These are phyloP conservation scores for Blepharisma undulans DNA, from an alignment of 169 alveolate genomes.

Conservation along the genomic window DNA sequence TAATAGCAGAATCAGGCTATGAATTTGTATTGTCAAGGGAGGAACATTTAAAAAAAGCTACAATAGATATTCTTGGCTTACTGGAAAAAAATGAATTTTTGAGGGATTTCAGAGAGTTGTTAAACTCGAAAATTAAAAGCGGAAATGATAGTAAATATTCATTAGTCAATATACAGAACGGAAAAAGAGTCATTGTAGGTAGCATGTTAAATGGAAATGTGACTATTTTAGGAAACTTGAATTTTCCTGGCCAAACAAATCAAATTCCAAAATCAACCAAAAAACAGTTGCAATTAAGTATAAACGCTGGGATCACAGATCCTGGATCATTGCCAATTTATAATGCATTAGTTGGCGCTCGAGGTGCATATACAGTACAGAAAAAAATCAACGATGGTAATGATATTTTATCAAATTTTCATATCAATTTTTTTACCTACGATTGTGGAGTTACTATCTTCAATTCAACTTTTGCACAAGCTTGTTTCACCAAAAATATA, in stretches of 20 bases:
- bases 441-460: slow-evolving; percentile 34
- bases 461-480: not conserved
- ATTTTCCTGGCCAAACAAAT: not conserved
- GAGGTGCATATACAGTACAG: not conserved
- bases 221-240: not conserved
- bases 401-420: not conserved
- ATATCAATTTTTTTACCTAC: not conserved
- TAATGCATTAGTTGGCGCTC: too few relatives aligned
- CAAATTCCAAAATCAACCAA: not conserved
- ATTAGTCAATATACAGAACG: not conserved
- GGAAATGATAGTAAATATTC: not conserved
- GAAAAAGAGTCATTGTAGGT: slow-evolving; percentile 11
- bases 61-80: not conserved
- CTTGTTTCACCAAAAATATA: not conserved
- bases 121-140: not conserved
- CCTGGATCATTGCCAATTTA: not conserved
- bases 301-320: not conserved
- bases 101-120: not conserved
- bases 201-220: not conserved
- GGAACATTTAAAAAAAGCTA: not conserved
- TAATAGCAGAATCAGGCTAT: not conserved
- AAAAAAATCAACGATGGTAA: not conserved
- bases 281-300: not conserved
- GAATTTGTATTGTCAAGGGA: not conserved
- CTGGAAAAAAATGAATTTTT: not conserved